Evolutionary conservation across 1,139 yeast genomes (phyloP), one percentile per base, ranked within the genome.

Genomic region (Blastobotrys illinoisensis): DNA sequence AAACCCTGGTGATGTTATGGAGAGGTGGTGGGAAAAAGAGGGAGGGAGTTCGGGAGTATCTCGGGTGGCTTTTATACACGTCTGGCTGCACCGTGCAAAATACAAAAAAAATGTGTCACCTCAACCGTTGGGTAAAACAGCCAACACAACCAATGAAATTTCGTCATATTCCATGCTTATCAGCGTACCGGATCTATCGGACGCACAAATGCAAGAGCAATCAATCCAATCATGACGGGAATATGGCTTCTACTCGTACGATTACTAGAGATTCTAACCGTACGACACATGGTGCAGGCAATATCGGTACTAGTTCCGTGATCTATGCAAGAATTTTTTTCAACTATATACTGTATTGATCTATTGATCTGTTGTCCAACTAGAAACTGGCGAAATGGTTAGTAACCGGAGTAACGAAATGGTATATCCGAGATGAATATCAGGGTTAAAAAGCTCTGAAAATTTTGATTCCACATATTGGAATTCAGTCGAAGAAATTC

Each of bases 361-460:
- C n/a, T n/a, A n/a, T n/a, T n/a, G n/a, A n/a, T n/a, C n/a, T n/a
- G n/a, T n/a, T n/a, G n/a, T n/a, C n/a, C n/a, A n/a, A n/a, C n/a
- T n/a, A n/a, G n/a, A n/a, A n/a, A n/a, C n/a, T n/a, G n/a, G n/a
- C n/a, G 16, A 2, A 14, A 2, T 26, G 13, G 48, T 46, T 46
- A 24, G 48, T 21, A 23, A 46, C 14, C 16, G 36, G 40, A 11
- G 3, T 32, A 6, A 32, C 11, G 9, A 6, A 26, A 47, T 5
- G 9, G 4, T 28, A 5, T 47, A 18, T 28, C 21, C 11, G 24
- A 28, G 21, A 26, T 28, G 43, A 11, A 16, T 5, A 67, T 71
- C 74, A 71, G 74, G 69, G 74, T 71, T 71, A 71, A 70, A 70
- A 69, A 69, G 72, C 73, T 69, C 71, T 64, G 60, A 57, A 56